Base-by-base conservation (phyloP, 192 early-diverging fungal genomes). In the Coemansia sp. region DNA sequence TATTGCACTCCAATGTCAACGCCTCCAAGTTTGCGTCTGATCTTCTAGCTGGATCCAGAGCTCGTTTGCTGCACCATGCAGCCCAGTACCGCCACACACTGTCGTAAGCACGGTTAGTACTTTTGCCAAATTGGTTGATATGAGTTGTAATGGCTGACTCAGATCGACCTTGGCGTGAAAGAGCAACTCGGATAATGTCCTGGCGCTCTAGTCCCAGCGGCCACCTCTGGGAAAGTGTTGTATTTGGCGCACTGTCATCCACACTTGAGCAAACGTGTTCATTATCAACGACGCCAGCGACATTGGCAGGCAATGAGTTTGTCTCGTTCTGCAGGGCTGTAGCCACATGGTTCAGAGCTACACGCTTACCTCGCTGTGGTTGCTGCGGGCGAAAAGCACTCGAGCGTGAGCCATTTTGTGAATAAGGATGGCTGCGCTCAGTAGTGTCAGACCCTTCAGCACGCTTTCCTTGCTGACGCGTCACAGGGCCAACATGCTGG, bases 21-120 rank as follows among this genome's bases (percentile, higher is more conserved):
- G n/a, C 9, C 10, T 50, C 19, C 46, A 50, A 50, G 23, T 23
- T n/a, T 7, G 46, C 46, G 8, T 50, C 46, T 1, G 46, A 50
- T n/a, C 46, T 19, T 21, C 23, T 50, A 9, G 46, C 46, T 21
- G 46, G 46, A 50, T 50, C 46, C 46, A 50, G 46, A 9, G n/a
- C n/a, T 21, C 46, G 21, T n/a, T 50, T 23, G 19, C 46, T 21
- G 7, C 46, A 50, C 46, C 46, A 50, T 3, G 46, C 2, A 7
- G 46, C 46, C 46, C 46, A 50, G 19, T 50, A 50, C n/a, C 46
- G n/a, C 46, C 46, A 50, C n/a, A 50, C 46, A 21, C 46, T 50
- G 10, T 50, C 19, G 46, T 50, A 50, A 21, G 46, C 46, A 3
- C 46, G 46, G 9, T 50, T 50, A 10, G 46, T 50, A 3, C 46